A percentile compares a stretch with the other conserved stretches of the same genome.
Conservation (phyloP, 805 yeast genomes). For the Candida ascalaphidarum region DNA sequence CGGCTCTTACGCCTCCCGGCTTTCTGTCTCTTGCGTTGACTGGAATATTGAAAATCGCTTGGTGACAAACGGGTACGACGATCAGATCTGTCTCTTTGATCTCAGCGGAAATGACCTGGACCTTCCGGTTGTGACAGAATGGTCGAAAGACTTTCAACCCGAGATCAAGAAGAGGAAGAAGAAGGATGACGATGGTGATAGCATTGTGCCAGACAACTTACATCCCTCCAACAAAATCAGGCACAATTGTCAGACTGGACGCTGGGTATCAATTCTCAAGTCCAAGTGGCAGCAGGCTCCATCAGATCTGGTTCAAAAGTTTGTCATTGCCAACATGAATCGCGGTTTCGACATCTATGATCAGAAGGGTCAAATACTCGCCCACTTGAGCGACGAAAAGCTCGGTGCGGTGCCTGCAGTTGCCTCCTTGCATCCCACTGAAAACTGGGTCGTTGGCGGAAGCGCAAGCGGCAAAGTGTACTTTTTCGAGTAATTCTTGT, state of each 20-base stretch:
- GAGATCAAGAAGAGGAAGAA: slow-evolving; percentile 4
- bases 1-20: slow-evolving; percentile 62
- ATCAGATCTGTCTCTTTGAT: slow-evolving; percentile 63
- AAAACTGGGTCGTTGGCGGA: slow-evolving; percentile 91
- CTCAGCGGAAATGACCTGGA: slow-evolving; percentile 32
- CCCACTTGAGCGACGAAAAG: slow-evolving; percentile 50
- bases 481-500: slow-evolving; percentile 31
- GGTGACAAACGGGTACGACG: slow-evolving; percentile 92
- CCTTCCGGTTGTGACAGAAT: slow-evolving; percentile 13
- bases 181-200: slow-evolving; percentile 8
- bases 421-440: slow-evolving; percentile 69
- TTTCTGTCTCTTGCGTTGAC: slow-evolving; percentile 79
- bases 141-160: slow-evolving; percentile 12
- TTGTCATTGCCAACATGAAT: slow-evolving; percentile 91
- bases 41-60: slow-evolving; percentile 64
- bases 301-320: slow-evolving; percentile 64
- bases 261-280: slow-evolving; percentile 92
- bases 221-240: slow-evolving; percentile 56
- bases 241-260: slow-evolving; percentile 94
- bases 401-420: slow-evolving; percentile 95
- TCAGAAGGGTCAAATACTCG: slow-evolving; percentile 67
- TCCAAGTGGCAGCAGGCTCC: slow-evolving; percentile 81
- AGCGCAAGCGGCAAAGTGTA: slow-evolving; percentile 89
- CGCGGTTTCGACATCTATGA: slow-evolving; percentile 77
- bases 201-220: slow-evolving; percentile 29